Evolutionary conservation across 148 eudicot species (phyloP), one percentile per base, ranked within the genome.

Genomic region (Fagopyrum tataricum): DNA sequence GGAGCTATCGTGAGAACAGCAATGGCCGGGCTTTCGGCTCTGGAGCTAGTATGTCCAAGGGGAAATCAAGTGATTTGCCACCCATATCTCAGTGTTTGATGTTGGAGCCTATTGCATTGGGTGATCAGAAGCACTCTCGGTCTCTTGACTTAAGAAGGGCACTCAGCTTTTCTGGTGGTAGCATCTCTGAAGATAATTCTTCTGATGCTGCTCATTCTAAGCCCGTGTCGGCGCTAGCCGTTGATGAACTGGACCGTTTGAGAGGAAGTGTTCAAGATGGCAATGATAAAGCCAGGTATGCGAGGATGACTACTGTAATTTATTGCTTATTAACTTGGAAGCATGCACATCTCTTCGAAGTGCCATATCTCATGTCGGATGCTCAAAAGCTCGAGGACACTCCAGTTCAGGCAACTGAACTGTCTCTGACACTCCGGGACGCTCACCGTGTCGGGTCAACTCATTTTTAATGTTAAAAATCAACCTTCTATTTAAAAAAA

Each of bases 1-100:
- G 95, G 70, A 93, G 94, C 84, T 91, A 89, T 41, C 82, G 95
- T n/a, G 97, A 91, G 82, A 85, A 82, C 72, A 76, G 76, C 74
- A 96, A 89, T 71, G 81, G 83, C 76, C 80, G 92, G 75, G 72
- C 59, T 52, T 78, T 82, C 81, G 74, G 86, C 75, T 78, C 85
- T 39, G 92, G 87, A 64, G 71, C 79, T 74, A 77, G 78, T 75
- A 76, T 78, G 49, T 77, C 87, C 77, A 82, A 92, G 71, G 80
- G 72, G 5, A 82, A 72, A 21, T 44, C 72, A 48, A 82, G 80
- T 62, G 90, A 86, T 78, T 78, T 80, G 72, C 85, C 89, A 20
- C 79, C 81, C 21, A 75, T 87, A 73, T 78, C 91, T 70, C 91
- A 88, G 67, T 82, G 79, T 78, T 72, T 91, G 78, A 77, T 68